Evolutionary conservation across 441 rosid genomes (phyloP).

Genomic region (Manihot esculenta): DNA sequence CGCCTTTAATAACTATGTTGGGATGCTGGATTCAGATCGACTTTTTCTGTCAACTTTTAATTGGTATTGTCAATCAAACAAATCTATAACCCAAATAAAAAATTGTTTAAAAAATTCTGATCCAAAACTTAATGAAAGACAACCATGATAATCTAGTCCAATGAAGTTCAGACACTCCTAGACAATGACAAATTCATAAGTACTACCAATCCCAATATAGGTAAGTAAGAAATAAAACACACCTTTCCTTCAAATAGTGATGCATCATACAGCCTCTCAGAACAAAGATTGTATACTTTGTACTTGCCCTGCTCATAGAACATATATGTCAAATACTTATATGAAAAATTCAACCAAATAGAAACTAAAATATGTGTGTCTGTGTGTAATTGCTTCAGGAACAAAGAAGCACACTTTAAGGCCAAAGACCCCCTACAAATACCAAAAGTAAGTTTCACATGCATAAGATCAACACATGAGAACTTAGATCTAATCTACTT

Average conservation of each 20-base stretch:
- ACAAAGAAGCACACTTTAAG: conserved; percentile 5
- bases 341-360: neutral
- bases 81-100: neutral
- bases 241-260: conserved; percentile 96
- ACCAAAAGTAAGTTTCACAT: neutral
- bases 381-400: neutral
- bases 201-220: neutral
- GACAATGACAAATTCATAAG: neutral
- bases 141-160: neutral
- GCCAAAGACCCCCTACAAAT: neutral
- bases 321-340: conserved; percentile 9
- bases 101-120: too few relatives aligned
- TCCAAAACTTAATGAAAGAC: neutral
- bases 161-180: neutral
- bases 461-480: neutral
- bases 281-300: conserved; percentile 95
- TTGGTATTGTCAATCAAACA: neutral
- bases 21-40: neutral
- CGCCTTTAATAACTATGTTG: too few relatives aligned
- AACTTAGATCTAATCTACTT: neutral
- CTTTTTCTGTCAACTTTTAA: neutral
- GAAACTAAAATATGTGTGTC: conserved; percentile 1
- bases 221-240: conserved; percentile 9
- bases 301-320: conserved; percentile 65
- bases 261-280: conserved; percentile 90